Conservation (phyloP, 805 yeast genomes). For the Wickerhamiella qilinensis region DNA sequence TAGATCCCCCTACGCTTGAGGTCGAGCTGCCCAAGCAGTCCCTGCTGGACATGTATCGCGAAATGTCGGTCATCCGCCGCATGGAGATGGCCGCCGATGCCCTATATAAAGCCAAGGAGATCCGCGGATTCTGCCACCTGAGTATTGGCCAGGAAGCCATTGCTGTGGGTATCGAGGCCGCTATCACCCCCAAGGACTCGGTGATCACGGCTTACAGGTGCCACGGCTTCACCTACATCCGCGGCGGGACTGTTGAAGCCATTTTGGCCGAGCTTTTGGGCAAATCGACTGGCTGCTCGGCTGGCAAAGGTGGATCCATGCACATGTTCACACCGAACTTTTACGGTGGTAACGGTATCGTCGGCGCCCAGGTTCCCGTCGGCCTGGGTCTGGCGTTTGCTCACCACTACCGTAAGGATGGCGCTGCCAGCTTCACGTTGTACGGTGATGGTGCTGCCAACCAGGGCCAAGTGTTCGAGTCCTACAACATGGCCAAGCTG, state of each 20-base stretch:
- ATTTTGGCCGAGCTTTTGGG: slow-evolving; percentile 96
- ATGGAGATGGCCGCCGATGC: slow-evolving; percentile 99
- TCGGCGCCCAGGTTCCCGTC: slow-evolving; percentile 97
- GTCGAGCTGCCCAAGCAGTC: slow-evolving; percentile 69
- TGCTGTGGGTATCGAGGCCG: slow-evolving; percentile 96
- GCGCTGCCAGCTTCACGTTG: slow-evolving; percentile 60
- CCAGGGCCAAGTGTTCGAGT: slow-evolving; percentile 97
- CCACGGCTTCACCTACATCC: slow-evolving; percentile 94
- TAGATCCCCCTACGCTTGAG: slow-evolving; percentile 54
- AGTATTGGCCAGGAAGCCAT: slow-evolving; percentile 98
- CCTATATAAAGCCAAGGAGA: slow-evolving; percentile 92
- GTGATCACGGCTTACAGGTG: slow-evolving; percentile 96
- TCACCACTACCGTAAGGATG: slow-evolving; percentile 79
- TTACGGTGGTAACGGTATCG: slow-evolving; percentile 99
- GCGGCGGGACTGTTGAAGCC: slow-evolving; percentile 83
- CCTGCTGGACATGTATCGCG: slow-evolving; percentile 85
- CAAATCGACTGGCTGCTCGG: slow-evolving; percentile 83
- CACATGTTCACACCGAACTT: slow-evolving; percentile 93
- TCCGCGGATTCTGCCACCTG: slow-evolving; percentile 97
- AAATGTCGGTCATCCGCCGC: slow-evolving; percentile 77
- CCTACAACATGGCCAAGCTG: slow-evolving; percentile 97
- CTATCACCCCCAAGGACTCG: slow-evolving; percentile 70
- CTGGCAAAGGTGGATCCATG: slow-evolving; percentile 99
- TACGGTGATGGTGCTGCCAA: slow-evolving; percentile 99
- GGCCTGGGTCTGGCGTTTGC: slow-evolving; percentile 99